phyloP scores from a whole-genome alignment of 345 rosid species.

The Euphorbia peplus region DNA sequence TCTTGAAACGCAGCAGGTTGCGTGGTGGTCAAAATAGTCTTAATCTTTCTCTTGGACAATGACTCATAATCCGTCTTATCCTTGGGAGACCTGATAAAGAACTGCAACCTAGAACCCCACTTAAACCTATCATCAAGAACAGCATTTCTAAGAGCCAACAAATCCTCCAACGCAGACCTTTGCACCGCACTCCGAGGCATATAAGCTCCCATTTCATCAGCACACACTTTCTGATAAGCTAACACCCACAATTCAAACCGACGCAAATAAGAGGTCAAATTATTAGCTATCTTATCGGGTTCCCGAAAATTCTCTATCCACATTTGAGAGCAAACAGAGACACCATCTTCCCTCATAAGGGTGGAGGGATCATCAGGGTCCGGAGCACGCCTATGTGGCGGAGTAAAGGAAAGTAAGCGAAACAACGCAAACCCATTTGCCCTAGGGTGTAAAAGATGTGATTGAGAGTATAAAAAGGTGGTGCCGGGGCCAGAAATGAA shows the following conservation, averaged over 20 bases:
- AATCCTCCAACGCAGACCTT: constrained; percentile 73
- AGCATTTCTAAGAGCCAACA: constrained; percentile 76
- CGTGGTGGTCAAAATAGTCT: constrained; percentile 77
- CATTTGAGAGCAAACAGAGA: constrained; percentile 90
- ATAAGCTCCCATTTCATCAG: constrained; percentile 83
- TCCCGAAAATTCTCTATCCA: constrained; percentile 66
- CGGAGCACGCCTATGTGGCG: constrained; percentile 51
- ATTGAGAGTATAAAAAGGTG: constrained; percentile 17
- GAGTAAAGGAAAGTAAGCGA: constrained; percentile 51
- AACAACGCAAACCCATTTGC: constrained; percentile 24
- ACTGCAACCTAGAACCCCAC: constrained; percentile 94
- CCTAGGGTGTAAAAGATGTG: constrained; percentile 23
- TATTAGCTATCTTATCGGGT: constrained; percentile 49
- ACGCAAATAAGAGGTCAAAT: constrained; percentile 63
- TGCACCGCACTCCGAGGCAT: constrained; percentile 81
- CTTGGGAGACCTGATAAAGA: constrained; percentile 77
- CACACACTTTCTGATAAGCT: constrained; percentile 88
- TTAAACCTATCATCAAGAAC: constrained; percentile 91
- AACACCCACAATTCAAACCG: constrained; percentile 90
- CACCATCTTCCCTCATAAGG: constrained; percentile 90
- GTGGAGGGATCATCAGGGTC: constrained; percentile 80
- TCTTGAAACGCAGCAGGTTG: constrained; percentile 91
- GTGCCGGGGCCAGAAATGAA: constrained; percentile 11
- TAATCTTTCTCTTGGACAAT: constrained; percentile 91
- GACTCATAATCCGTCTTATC: constrained; percentile 86